These are phyloP conservation scores for Graphilbum fragrans DNA, from an alignment of 2,329 filamentous ascomycete species.

Conservation along the genomic window DNA sequence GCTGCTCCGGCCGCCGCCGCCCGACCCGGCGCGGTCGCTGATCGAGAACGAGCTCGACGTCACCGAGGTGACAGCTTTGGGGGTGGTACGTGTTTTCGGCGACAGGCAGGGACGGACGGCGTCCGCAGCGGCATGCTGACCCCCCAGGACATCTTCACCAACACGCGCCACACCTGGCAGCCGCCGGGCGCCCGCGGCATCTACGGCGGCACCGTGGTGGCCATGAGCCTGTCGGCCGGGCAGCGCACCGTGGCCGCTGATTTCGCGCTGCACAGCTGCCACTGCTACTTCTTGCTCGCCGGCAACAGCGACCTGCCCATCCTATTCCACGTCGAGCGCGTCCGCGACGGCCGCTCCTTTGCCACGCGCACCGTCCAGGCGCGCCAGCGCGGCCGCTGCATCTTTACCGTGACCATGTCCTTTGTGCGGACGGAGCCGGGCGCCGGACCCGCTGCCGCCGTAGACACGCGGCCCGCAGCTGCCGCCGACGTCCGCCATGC, in stretches of 20 bases:
- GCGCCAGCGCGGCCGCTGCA: conserved; percentile 72
- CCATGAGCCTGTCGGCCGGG: conserved; percentile 78
- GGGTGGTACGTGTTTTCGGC: conserved; percentile 43
- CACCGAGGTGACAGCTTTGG: conserved; percentile 64
- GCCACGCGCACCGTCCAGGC: conserved; percentile 94
- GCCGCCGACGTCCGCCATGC: conserved; percentile 26
- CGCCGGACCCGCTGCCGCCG: conserved; percentile 30
- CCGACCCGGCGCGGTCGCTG: conserved; percentile 58
- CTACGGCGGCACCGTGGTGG: conserved; percentile 87
- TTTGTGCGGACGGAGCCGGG: conserved; percentile 60
- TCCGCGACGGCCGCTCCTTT: conserved; percentile 82
- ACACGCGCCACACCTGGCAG: conserved; percentile 83
- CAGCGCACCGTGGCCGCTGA: conserved; percentile 72
- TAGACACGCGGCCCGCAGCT: conserved; percentile 50
- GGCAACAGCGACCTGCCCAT: conserved; percentile 77
- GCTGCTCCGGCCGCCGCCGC: conserved; percentile 62
- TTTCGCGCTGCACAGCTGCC: conserved; percentile 88
- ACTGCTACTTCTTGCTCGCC: conserved; percentile 96
- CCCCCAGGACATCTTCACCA: conserved; percentile 70
- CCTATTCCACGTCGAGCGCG: conserved; percentile 87
- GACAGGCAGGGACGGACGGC: neutral
- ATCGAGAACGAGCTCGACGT: conserved; percentile 88
- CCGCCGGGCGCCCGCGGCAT: conserved; percentile 85
- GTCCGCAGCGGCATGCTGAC: too few relatives aligned
- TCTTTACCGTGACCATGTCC: conserved; percentile 91